Conservation (phyloP, 2,329 filamentous ascomycete genomes). For the Phoma herbarum region DNA sequence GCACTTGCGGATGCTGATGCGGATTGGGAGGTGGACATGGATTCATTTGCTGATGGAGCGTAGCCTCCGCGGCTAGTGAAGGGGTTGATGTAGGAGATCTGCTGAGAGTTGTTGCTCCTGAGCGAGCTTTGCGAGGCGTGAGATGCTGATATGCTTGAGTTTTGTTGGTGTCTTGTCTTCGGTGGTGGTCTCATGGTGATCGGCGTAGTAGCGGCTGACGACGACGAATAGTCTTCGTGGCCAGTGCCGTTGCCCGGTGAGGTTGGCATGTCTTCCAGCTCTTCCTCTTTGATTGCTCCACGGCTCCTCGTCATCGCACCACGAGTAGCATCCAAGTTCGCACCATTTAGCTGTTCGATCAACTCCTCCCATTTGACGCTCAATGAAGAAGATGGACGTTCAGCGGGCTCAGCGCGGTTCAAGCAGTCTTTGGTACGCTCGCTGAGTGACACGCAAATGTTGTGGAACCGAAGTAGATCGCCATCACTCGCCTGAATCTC, state of each 20-base stretch:
- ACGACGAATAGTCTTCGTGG: constrained; percentile 40
- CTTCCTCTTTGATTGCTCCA: constrained; percentile 38
- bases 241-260: constrained; percentile 37
- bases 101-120: constrained; percentile 40
- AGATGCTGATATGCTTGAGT: constrained; percentile 45
- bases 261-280: constrained; percentile 33
- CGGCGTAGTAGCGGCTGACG: constrained; percentile 46
- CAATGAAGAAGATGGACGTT: constrained; percentile 58
- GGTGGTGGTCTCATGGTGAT: constrained; percentile 46
- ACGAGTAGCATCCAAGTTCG: constrained; percentile 43
- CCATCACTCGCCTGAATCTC: constrained; percentile 54
- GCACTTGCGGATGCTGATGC: constrained; percentile 44
- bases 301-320: constrained; percentile 46
- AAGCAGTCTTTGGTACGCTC: constrained; percentile 61
- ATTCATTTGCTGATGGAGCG: constrained; percentile 37
- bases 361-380: constrained; percentile 63
- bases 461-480: constrained; percentile 60
- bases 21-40: constrained; percentile 37
- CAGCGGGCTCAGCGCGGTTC: constrained; percentile 61
- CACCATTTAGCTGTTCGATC: constrained; percentile 57
- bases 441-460: constrained; percentile 58
- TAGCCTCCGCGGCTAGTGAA: constrained; percentile 36
- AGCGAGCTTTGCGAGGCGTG: constrained; percentile 45
- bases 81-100: constrained; percentile 36
- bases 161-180: constrained; percentile 43